Evolutionary conservation across 441 rosid genomes (phyloP).

Genomic region (Corymbia citriodora): DNA sequence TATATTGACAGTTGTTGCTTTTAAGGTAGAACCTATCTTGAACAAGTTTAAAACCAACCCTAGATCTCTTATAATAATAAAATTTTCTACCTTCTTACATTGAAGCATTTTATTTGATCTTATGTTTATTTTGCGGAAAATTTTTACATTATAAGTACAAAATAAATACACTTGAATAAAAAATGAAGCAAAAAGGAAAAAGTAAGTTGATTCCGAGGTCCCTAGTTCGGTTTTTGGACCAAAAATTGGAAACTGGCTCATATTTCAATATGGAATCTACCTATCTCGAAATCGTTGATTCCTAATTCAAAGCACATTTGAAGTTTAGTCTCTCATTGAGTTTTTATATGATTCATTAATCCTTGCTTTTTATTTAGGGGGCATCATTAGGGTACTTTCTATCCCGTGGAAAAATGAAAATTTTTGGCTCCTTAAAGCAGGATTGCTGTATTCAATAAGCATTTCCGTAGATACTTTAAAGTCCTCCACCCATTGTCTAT

Average conservation of each 20-base stretch:
- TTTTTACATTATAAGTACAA: neutral
- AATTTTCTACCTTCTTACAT: neutral
- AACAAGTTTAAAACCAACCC: neutral
- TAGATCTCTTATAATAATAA: neutral
- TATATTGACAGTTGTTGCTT: neutral
- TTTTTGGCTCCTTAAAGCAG: neutral
- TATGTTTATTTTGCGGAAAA: neutral
- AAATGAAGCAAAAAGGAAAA: neutral
- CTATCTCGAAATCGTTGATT: neutral
- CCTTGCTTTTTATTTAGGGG: neutral
- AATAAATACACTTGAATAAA: neutral
- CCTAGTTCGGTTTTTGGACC: neutral
- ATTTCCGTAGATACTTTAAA: neutral
- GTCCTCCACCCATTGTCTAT: neutral
- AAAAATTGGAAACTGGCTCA: neutral
- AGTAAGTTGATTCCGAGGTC: rapidly evolving
- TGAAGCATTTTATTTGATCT: neutral
- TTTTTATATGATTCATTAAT: neutral
- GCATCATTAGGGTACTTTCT: neutral
- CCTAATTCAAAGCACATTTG: neutral
- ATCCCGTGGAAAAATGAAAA: neutral
- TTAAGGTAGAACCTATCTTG: neutral
- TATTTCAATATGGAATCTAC: neutral
- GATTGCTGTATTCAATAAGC: neutral
- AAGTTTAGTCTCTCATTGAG: neutral